phyloP scores from a whole-genome alignment of 2,329 filamentous ascomycete species.

The Phialophora tarda region DNA sequence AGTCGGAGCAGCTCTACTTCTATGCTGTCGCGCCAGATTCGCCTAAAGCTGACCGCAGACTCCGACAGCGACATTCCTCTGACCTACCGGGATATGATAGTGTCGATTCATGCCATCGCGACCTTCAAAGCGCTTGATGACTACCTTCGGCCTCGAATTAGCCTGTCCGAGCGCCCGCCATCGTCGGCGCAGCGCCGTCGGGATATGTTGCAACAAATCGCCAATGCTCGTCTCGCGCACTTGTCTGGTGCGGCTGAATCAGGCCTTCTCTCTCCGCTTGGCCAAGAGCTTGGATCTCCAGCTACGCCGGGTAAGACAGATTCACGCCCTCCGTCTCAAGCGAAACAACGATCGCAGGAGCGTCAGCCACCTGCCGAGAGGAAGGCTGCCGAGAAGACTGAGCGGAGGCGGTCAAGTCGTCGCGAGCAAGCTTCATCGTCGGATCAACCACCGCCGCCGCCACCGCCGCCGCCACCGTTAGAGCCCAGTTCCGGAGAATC shows the following conservation, averaged over 20 bases:
- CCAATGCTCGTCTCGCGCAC: constrained; percentile 69
- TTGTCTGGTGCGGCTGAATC: constrained; percentile 46
- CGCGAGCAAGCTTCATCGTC: constrained; percentile 59
- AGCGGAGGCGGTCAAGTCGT: constrained; percentile 67
- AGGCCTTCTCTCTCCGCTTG: constrained; percentile 40
- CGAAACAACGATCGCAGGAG: constrained; percentile 38
- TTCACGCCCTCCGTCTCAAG: constrained; percentile 51
- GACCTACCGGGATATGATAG: constrained; percentile 91
- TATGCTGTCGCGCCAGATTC: constrained; percentile 95
- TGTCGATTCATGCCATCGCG: constrained; percentile 96
- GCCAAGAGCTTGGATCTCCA: constrained; percentile 33
- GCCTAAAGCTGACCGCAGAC: constrained; percentile 85
- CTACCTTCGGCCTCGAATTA: constrained; percentile 89
- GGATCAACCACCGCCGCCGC: constrained; percentile 60
- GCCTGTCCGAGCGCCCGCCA: constrained; percentile 75
- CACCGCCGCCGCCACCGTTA: constrained; percentile 47
- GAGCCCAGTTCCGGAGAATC: constrained; percentile 65
- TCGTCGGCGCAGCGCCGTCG: constrained; percentile 64
- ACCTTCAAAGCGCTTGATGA: constrained; percentile 97
- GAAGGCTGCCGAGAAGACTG: constrained; percentile 46
- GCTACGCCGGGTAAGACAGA: constrained; percentile 21
- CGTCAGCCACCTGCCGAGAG: constrained; percentile 24
- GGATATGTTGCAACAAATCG: constrained; percentile 72
- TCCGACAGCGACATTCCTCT: constrained; percentile 88
- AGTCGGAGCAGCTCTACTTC: constrained; percentile 89